Base-by-base conservation (phyloP, 441 rosid species). In the Metrosideros polymorpha region DNA sequence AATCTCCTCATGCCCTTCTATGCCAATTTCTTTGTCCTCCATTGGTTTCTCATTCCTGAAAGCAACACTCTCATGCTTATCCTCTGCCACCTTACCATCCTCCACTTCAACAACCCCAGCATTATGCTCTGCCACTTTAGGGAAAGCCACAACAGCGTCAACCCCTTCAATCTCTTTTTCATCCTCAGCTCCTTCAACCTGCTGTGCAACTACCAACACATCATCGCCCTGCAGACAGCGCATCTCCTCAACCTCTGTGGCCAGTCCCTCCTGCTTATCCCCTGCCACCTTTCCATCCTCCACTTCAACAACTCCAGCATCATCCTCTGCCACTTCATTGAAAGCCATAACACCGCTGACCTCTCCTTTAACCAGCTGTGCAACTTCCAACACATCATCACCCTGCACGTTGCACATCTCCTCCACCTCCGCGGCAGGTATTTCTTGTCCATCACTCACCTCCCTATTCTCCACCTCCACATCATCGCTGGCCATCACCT, bases 401-500 rank as follows among this genome's bases (percentile, higher is more conserved):
- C 61, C 84, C 55, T 22, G 47, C 59, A 32, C 49, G 9, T 15
- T 35, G 55, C 55, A 9, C 45, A 83, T 53, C 47, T 71, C 79
- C 49, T 71, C 79, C 49, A 13, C 79, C 49, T 71, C 79, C 1
- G 3, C n/a, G 9, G 79, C 79, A 71, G 47, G 47, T 71, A 71
- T 39, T 39, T 47, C 77, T 35, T 32, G 77, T 66, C 77, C 77
- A 9, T 66, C 77, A 10, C 45, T 66, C 45, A 19, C 39, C 77
- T 66, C 77, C 77, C 45, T 66, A 32, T 35, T 66, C 77, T 66
- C 79, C 79, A 39, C 47, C n/a, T 39, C 47, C 79, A 39, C n/a
- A 71, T 71, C 49, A 71, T 71, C n/a, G n/a, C 47, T 86, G 71
- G 82, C 19, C 76, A 88, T 84, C 63, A 85, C 91, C n/a, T 83